phyloP scores from a whole-genome alignment of 176 grass and related monocot species.

The Urochloa ruziziensis region DNA sequence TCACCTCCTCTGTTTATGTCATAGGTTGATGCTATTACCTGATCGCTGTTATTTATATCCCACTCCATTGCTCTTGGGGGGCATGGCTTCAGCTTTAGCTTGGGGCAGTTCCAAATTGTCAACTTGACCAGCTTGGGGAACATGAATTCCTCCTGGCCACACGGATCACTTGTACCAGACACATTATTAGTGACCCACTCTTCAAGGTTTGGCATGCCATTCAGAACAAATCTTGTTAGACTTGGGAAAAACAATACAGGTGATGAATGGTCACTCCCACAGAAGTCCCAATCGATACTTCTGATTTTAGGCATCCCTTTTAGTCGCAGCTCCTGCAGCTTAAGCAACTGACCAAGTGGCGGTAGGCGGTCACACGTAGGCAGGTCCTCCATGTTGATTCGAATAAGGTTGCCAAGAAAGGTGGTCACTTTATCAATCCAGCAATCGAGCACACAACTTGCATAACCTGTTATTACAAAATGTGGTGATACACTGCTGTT shows the following conservation, averaged over 20 bases:
- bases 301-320: constrained; percentile 13
- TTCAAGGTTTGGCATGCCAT: constrained; percentile 6
- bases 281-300: background rate
- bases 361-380: background rate
- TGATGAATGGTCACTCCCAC: background rate
- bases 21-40: background rate
- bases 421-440: background rate
- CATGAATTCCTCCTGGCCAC: background rate
- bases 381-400: constrained; percentile 7
- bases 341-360: background rate
- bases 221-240: constrained; percentile 7
- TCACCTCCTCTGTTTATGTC: background rate
- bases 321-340: background rate
- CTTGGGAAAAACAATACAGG: background rate
- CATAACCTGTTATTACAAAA: background rate
- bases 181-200: background rate
- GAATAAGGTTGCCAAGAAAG: constrained; percentile 9
- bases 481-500: background rate
- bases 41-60: constrained; percentile 7
- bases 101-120: constrained; percentile 4
- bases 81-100: background rate
- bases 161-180: background rate
- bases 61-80: background rate
- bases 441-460: background rate
- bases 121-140: background rate